Base-by-base conservation (phyloP, 1,284 basidiomycete species). In the Lentinula novae-zelandiae region DNA sequence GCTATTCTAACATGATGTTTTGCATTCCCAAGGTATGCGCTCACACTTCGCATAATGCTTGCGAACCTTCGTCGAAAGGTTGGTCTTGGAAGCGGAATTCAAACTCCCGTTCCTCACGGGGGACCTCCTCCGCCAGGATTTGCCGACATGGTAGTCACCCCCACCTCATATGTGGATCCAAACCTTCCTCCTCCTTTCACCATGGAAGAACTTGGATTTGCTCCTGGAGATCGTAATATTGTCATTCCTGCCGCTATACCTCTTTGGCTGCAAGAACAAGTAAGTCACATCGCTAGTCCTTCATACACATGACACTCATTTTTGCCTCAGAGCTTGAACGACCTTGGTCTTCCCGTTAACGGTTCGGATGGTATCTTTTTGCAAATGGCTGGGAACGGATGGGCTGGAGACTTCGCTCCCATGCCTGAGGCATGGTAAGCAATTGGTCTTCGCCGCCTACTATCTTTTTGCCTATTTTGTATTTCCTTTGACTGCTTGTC, bases 291-390 rank as follows among this genome's bases (percentile, higher is more conserved):
- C 15, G 2, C 38, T 51, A 63, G 48, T 56, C 17, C 12, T 20
- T 13, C 34, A 17, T 7, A 36, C 9, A n/a, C n/a, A 50, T 42
- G 44, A 12, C 62, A 49, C 58, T 55, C 27, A 56, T 49, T 53
- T 59, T 62, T 40, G 49, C 57, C 64, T 51, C 73, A 95, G 91
- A 94, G 85, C 69, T 76, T 95, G 64, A 86, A 89, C 20, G 93
- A 96, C 72, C 84, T 96, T 5, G 93, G 93, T 15, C 76, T 95
- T 53, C 93, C 93, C n/a, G 80, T 87, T 50, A 94, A 95, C 67
- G 93, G 93, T 51, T 91, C 89, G 5, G 93, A 96, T 67, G 92
- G 90, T 6, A 88, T 95, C 58, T 95, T 96, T 76, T 73, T 95
- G 60, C 89, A 89, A 67, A 82, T 90, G 76, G 78, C 79, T 49